Percentiles rank a stretch among this genome's conserved stretches.
Conservation (phyloP, 768 basidiomycete species). For the Mycena rebaudengoi region DNA sequence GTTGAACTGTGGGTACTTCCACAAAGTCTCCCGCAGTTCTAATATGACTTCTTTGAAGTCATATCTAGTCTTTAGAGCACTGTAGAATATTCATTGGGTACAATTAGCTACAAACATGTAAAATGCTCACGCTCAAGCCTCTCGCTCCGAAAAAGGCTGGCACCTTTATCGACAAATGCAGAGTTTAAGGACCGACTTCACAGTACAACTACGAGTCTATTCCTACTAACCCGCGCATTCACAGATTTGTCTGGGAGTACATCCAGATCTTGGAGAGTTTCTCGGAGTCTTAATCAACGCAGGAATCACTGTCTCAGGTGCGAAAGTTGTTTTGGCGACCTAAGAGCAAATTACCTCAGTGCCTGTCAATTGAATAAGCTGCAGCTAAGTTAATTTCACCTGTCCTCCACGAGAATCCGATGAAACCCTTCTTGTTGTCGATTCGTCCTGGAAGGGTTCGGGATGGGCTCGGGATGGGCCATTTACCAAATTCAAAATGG, state of each 20-base stretch:
- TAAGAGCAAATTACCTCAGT: conserved; percentile 37
- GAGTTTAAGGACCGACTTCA: conserved; percentile 22
- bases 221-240: conserved; percentile 28
- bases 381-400: not conserved
- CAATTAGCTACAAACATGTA: too few species aligned
- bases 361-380: conserved; percentile 41
- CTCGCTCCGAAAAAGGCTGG: not conserved
- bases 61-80: too few species aligned
- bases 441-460: too few species aligned
- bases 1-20: too few species aligned
- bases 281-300: conserved; percentile 30
- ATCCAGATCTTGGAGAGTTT: conserved; percentile 30
- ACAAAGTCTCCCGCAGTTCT: too few species aligned
- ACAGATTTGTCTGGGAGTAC: conserved; percentile 38
- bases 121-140: too few species aligned
- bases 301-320: conserved; percentile 41
- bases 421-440: conserved; percentile 39
- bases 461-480: conserved; percentile 43
- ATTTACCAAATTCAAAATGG: conserved; percentile 38
- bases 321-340: conserved; percentile 33
- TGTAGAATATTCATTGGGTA: too few species aligned
- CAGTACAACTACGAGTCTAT: conserved; percentile 27
- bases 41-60: too few species aligned
- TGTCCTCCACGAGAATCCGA: conserved; percentile 1
- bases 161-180: conserved; percentile 33